Percentiles rank a stretch among this genome's conserved stretches.
phyloP scores from a whole-genome alignment of 441 rosid species.

The Adansonia grandidieri region DNA sequence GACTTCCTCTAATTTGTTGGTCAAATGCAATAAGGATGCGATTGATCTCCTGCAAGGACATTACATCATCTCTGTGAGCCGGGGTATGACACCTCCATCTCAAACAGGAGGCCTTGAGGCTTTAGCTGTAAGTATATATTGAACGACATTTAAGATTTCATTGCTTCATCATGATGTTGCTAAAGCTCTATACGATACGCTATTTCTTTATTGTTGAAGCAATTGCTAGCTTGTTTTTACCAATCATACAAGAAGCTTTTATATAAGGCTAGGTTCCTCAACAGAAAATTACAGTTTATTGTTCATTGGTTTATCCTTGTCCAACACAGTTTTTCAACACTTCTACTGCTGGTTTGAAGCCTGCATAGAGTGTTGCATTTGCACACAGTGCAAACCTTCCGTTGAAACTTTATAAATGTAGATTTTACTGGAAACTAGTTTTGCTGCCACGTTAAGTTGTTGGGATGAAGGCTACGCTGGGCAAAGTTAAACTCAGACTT shows the following conservation, averaged over 20 bases:
- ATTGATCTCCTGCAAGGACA: conserved; percentile 98
- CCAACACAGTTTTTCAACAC: background rate
- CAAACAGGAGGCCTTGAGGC: conserved; percentile 69
- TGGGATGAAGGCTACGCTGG: background rate
- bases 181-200: background rate
- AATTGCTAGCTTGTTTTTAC: conserved; percentile 3
- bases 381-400: background rate
- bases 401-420: background rate
- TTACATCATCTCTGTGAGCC: conserved; percentile 79
- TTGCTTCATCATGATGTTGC: conserved; percentile 15
- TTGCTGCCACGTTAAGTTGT: background rate
- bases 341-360: background rate
- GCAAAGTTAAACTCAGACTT: background rate
- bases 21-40: conserved; percentile 64
- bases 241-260: background rate
- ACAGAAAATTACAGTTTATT: background rate
- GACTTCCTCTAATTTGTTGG: conserved; percentile 27
- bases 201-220: conserved; percentile 19
- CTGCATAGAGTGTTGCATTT: background rate
- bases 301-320: background rate
- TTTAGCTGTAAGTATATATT: conserved; percentile 67
- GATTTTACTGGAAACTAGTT: background rate
- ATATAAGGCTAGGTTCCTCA: background rate
- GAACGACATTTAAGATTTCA: background rate
- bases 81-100: conserved; percentile 63